A percentile compares a stretch with the other conserved stretches of the same genome.
Conservation (phyloP, 148 eudicot genomes). For the Cornus controversa region DNA sequence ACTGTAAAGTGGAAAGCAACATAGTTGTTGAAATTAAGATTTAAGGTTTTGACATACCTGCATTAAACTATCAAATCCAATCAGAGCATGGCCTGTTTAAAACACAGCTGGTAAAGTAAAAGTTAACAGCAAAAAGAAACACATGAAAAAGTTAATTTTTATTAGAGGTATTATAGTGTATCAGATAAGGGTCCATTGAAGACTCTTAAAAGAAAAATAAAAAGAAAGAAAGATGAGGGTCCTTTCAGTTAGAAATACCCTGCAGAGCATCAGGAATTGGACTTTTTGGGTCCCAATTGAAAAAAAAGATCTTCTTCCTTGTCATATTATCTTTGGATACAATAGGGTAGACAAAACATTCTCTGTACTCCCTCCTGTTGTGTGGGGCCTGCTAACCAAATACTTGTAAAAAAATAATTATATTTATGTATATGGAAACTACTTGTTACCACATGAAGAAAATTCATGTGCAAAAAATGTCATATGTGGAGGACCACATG, state of each 20-base stretch:
- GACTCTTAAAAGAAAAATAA: neutral
- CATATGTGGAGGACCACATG: neutral
- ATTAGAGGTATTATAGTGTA: neutral
- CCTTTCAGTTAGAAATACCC: neutral
- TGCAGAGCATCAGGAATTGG: neutral
- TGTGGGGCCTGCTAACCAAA: neutral
- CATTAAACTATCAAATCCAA: neutral
- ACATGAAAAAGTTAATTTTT: neutral
- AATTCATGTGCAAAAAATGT: constrained; percentile 3
- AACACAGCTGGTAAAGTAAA: neutral
- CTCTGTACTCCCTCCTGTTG: neutral
- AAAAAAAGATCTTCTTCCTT: constrained; percentile 5
- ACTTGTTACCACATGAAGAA: constrained; percentile 3
- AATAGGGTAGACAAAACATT: neutral
- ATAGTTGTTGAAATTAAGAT: neutral
- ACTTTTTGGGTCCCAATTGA: constrained; percentile 11
- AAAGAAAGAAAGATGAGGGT: neutral
- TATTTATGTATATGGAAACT: neutral
- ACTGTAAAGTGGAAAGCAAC: neutral
- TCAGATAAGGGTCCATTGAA: neutral
- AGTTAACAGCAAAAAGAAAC: neutral
- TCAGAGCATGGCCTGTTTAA: neutral
- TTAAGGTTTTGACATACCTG: neutral
- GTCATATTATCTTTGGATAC: neutral
- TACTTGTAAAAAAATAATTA: neutral